phyloP scores from a whole-genome alignment of 352 stramenopile genomes.

The Sclerospora graminicola region DNA sequence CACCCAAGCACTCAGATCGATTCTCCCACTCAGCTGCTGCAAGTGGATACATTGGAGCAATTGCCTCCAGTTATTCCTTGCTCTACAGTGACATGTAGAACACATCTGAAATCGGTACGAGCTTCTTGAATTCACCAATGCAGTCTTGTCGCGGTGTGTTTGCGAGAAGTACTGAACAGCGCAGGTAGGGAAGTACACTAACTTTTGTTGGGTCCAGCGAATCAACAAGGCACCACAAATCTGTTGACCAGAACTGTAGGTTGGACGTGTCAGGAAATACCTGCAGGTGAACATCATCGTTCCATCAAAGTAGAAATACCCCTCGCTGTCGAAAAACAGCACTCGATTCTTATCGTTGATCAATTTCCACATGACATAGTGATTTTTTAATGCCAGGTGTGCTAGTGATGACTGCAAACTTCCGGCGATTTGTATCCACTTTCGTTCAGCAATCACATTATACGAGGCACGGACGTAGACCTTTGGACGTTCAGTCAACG shows the following conservation, averaged over 20 bases:
- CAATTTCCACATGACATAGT: slow-evolving; percentile 27
- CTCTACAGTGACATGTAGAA: slow-evolving; percentile 27
- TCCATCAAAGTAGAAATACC: slow-evolving; percentile 19
- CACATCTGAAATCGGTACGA: slow-evolving; percentile 15
- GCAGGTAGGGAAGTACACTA: not conserved
- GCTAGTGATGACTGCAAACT: slow-evolving; percentile 23
- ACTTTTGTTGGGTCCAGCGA: not conserved
- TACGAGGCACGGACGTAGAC: slow-evolving; percentile 24
- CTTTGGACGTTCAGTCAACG: slow-evolving; percentile 10
- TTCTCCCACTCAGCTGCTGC: slow-evolving; percentile 10
- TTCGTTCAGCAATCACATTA: slow-evolving; percentile 14
- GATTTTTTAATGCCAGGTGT: slow-evolving; percentile 24
- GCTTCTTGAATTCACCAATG: slow-evolving; percentile 28
- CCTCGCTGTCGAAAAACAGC: slow-evolving; percentile 8
- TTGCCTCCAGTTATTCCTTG: slow-evolving; percentile 16
- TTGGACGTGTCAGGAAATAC: not conserved
- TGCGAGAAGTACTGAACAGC: slow-evolving; percentile 10
- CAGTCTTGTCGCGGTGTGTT: slow-evolving; percentile 19
- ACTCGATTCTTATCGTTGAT: slow-evolving; percentile 21
- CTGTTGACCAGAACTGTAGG: not conserved
- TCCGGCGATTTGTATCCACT: slow-evolving; percentile 4
- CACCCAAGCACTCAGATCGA: slow-evolving; percentile 18
- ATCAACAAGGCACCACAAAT: slow-evolving; percentile 6
- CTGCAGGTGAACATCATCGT: not conserved
- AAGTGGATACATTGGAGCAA: slow-evolving; percentile 18